These are phyloP conservation scores for Microascus cirrosus DNA, from an alignment of 2,329 filamentous ascomycete species.

Conservation along the genomic window DNA sequence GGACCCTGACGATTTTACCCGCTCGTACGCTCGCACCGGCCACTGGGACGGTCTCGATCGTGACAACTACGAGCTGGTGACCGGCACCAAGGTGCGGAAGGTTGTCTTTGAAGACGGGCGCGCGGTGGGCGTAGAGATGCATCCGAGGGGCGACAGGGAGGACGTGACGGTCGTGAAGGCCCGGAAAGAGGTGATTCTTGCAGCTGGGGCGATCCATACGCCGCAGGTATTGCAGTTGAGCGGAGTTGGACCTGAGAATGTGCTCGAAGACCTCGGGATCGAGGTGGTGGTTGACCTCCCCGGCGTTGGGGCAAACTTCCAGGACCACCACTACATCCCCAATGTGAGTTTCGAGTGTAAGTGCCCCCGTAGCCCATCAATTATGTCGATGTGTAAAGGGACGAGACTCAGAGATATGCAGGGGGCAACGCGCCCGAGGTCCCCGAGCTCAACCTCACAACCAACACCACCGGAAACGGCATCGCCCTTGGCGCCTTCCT, in stretches of 20 bases:
- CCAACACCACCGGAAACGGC: constrained; percentile 11
- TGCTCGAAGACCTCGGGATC: constrained; percentile 29
- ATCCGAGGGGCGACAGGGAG: constrained; percentile 5
- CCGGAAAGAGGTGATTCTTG: constrained; percentile 26
- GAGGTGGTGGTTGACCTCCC: constrained; percentile 42
- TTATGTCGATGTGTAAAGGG: constrained; percentile 2
- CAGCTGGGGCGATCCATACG: constrained; percentile 28
- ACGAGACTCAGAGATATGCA: constrained; percentile 1
- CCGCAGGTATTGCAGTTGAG: constrained; percentile 30
- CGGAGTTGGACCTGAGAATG: constrained; percentile 24
- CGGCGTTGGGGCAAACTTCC: constrained; percentile 49
- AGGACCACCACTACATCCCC: constrained; percentile 30
- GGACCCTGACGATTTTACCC: constrained; percentile 11
- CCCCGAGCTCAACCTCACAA: constrained; percentile 18
- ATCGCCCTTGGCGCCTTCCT: constrained; percentile 12
- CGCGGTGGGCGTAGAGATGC: constrained; percentile 6
- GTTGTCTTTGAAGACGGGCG: constrained; percentile 12
- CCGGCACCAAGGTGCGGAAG: constrained; percentile 11
- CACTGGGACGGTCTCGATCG: constrained; percentile 14
- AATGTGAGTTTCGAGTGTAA: constrained; percentile 10
- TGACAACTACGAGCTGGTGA: constrained; percentile 14
- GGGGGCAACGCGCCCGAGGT: constrained; percentile 6
- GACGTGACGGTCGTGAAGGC: constrained; percentile 7
- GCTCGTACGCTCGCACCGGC: constrained; percentile 14
- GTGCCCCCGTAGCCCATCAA: constrained; percentile 1